Conservation (phyloP, 179 eudicot species). For the Silene coronaria region DNA sequence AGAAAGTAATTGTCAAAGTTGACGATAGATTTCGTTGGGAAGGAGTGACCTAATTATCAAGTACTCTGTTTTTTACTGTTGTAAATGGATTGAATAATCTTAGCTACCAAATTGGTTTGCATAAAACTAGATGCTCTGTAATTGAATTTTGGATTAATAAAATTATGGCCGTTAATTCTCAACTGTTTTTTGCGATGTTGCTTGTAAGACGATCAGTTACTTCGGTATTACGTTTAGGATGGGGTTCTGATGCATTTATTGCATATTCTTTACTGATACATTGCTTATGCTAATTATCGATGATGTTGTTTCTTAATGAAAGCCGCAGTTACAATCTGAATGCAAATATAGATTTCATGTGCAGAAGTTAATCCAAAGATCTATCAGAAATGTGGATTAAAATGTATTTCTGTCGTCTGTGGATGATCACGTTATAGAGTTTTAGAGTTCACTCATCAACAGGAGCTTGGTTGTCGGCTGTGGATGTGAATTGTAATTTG, state of each 20-base stretch:
- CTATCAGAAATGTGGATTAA: neutral
- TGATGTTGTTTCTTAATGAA: neutral
- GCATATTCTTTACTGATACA: neutral
- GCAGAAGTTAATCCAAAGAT: neutral
- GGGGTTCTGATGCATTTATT: neutral
- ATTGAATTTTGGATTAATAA: conserved; percentile 6
- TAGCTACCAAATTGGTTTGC: conserved; percentile 12
- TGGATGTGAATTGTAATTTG: conserved; percentile 5
- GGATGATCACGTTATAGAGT: neutral
- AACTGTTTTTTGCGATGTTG: neutral
- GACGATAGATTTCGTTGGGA: neutral
- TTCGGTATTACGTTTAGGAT: neutral
- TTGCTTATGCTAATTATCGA: neutral
- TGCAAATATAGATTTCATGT: conserved; percentile 6
- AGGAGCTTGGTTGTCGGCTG: conserved; percentile 5
- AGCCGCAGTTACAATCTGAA: neutral
- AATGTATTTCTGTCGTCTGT: conserved; percentile 11
- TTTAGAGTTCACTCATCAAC: too few species aligned
- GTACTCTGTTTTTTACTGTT: neutral
- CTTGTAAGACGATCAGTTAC: neutral
- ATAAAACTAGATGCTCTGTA: neutral
- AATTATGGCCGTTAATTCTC: conserved; percentile 14
- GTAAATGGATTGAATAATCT: conserved; percentile 11
- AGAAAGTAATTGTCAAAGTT: too few species aligned
- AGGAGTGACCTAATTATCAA: conserved; percentile 7